These are phyloP conservation scores for Calocera viscosa DNA, from an alignment of 768 basidiomycete species.

Conservation along the genomic window DNA sequence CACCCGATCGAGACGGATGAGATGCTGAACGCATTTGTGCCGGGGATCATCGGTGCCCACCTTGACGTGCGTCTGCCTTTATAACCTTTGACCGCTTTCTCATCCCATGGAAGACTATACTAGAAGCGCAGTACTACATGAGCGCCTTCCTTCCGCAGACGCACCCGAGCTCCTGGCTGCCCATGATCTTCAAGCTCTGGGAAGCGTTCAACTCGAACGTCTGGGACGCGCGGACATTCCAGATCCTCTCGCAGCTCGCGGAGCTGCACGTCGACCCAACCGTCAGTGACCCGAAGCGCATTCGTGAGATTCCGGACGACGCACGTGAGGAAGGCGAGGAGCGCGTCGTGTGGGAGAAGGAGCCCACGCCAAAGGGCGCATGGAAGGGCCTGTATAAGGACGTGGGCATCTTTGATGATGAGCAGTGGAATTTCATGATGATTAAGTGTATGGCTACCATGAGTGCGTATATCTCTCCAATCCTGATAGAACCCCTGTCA, in stretches of 20 bases:
- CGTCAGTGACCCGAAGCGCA: slow-evolving; percentile 56
- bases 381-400: slow-evolving; percentile 55
- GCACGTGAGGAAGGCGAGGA: slow-evolving; percentile 36
- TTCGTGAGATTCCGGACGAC: slow-evolving; percentile 58
- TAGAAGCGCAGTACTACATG: slow-evolving; percentile 75
- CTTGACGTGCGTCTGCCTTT: slow-evolving; percentile 45
- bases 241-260: slow-evolving; percentile 63
- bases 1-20: slow-evolving; percentile 75
- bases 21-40: slow-evolving; percentile 80
- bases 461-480: slow-evolving; percentile 37
- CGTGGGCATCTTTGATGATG: slow-evolving; percentile 71
- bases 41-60: slow-evolving; percentile 58
- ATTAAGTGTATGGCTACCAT: slow-evolving; percentile 75
- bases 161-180: slow-evolving; percentile 73
- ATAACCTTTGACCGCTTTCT: not conserved
- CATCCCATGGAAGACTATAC: slow-evolving; percentile 40
- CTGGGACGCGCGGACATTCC: slow-evolving; percentile 81
- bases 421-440: slow-evolving; percentile 78
- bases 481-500: not conserved
- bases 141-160: slow-evolving; percentile 73
- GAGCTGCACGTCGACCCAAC: slow-evolving; percentile 72
- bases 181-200: slow-evolving; percentile 76
- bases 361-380: slow-evolving; percentile 29
- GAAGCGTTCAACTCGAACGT: slow-evolving; percentile 78
- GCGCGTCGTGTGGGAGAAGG: slow-evolving; percentile 23